Base-by-base conservation (phyloP, 2,329 filamentous ascomycete species). In the Alternaria postmessia region DNA sequence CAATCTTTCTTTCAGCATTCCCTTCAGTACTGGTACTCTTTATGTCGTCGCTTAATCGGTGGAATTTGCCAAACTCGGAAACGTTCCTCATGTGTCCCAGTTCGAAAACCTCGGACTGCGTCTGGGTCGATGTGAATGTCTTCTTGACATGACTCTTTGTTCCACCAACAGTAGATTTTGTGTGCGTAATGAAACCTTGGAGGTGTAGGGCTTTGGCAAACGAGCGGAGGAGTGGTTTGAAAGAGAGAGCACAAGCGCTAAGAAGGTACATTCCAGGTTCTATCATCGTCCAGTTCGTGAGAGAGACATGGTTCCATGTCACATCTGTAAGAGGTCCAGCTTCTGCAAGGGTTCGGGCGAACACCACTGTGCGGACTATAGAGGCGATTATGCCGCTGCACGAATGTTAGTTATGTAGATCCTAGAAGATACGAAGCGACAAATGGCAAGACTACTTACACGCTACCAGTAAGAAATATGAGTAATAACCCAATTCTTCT, bases 391-490 rank as follows among this genome's bases (percentile, higher is more conserved):
- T 69, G 11, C 70, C 70, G 20, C 69, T 72, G 24, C 42, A n/a
- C 26, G 28, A 34, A 7, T n/a, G 30, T 38, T 32, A 51, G 59
- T 26, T 41, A 16, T 7, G n/a, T 20, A 22, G 6, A 11, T 30
- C 28, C 9, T 30, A 53, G 39, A 14, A n/a, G 9, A 18, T 53
- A 12, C 2, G 20, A 12, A 7, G 12, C 9, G 5, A 53, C 20
- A 16, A 20, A 14, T 47, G 11, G 38, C 4, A 26, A 11, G n/a
- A 20, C n/a, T 39, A 65, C 65, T 65, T 62, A 73, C 67, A 71
- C 47, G 42, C 71, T 72, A n/a, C 72, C 70, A 1, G 64, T 67
- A n/a, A 73, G 42, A 48, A 74, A 74, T 16, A 73, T 73, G 16
- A 72, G 44, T 12, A 73, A 30, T 11, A 74, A 53, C 7, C 69